Conservation (phyloP, 257 asterid species). For the Nicotiana sylvestris region DNA sequence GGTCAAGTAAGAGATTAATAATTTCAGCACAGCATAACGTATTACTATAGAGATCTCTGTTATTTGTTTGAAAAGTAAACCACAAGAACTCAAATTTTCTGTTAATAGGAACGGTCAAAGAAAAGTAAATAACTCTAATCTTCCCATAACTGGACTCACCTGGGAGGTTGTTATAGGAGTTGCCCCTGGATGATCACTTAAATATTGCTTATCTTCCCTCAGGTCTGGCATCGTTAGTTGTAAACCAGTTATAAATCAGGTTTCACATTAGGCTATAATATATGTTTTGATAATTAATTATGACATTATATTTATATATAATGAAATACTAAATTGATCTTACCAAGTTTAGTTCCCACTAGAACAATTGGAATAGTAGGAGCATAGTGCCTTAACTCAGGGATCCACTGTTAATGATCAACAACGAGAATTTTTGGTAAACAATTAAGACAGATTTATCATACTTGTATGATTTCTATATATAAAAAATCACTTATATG, state of each 20-base stretch:
- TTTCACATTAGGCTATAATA: neutral
- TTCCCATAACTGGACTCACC: slow-evolving; percentile 27
- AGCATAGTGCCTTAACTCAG: slow-evolving; percentile 71
- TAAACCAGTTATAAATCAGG: neutral
- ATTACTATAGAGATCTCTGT: neutral
- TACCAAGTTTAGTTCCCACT: slow-evolving; percentile 87
- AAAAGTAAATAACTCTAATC: no score
- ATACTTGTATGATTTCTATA: neutral
- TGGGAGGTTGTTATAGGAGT: slow-evolving; percentile 59
- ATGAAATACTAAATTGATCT: neutral
- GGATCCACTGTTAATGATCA: slow-evolving; percentile 54
- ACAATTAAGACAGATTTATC: neutral
- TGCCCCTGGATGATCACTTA: slow-evolving; percentile 71
- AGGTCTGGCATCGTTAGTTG: slow-evolving; percentile 38
- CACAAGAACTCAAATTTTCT: neutral
- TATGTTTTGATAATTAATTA: neutral
- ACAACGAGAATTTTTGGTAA: neutral
- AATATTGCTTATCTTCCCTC: slow-evolving; percentile 73
- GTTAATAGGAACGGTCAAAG: neutral
- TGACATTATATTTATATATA: neutral
- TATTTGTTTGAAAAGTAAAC: neutral
- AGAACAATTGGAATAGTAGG: slow-evolving; percentile 74
- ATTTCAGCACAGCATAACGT: neutral
- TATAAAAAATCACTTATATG: neutral
- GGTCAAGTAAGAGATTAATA: neutral